These are phyloP conservation scores for Cladophialophora carrionii DNA, from an alignment of 2,329 filamentous ascomycete genomes.

Conservation along the genomic window DNA sequence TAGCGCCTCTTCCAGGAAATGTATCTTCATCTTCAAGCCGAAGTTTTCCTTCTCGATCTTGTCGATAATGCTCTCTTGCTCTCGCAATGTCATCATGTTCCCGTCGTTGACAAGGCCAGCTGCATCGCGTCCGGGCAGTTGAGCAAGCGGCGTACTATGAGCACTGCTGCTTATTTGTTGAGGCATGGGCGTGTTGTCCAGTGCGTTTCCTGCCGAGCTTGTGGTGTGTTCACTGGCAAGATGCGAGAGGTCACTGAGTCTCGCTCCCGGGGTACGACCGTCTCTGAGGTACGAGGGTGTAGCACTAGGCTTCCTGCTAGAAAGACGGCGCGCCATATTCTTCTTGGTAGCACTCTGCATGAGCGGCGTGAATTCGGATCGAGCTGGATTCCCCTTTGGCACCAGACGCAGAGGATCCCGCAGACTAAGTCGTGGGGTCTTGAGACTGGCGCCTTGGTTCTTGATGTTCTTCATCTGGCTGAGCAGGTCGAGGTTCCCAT, in stretches of 20 bases:
- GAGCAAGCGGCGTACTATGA: constrained; percentile 78
- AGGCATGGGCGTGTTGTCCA: constrained; percentile 73
- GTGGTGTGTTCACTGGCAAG: constrained; percentile 67
- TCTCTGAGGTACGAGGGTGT: constrained; percentile 71
- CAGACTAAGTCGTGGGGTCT: constrained; percentile 74
- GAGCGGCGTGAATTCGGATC: constrained; percentile 88
- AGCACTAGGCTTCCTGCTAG: constrained; percentile 63
- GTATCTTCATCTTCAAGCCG: constrained; percentile 92
- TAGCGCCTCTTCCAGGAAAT: constrained; percentile 90
- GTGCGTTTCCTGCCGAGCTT: constrained; percentile 63
- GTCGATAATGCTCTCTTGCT: constrained; percentile 92
- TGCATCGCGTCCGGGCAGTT: constrained; percentile 65
- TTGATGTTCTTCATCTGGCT: constrained; percentile 71
- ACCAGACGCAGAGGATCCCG: constrained; percentile 71
- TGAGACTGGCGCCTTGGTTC: constrained; percentile 59
- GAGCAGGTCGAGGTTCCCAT: constrained; percentile 75
- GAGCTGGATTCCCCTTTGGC: constrained; percentile 58
- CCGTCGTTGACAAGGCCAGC: constrained; percentile 77
- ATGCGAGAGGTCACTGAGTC: constrained; percentile 70
- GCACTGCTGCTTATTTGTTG: constrained; percentile 79
- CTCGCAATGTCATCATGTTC: constrained; percentile 86
- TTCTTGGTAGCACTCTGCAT: constrained; percentile 78
- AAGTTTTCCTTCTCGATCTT: constrained; percentile 99
- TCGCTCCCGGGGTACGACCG: constrained; percentile 74
- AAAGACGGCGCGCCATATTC: constrained; percentile 60